Percentiles rank a stretch among this genome's conserved stretches.
Evolutionary conservation across 371 early-diverging fungal species (phyloP).

Genomic region (Nematocida sp.): DNA sequence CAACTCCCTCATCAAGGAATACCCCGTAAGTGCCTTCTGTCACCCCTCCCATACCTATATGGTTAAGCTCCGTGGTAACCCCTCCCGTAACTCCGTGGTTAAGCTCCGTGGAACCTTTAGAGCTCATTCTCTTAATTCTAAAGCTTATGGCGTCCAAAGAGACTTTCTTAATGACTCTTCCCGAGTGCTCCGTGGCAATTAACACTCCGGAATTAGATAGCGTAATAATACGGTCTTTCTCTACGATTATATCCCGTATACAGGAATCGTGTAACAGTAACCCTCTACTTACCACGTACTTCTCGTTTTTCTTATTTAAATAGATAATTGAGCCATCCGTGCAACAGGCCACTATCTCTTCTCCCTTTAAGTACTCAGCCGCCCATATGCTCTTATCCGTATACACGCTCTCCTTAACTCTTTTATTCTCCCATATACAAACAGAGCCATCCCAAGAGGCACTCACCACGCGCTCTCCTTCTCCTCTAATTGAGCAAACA

Average conservation of each 20-base stretch:
- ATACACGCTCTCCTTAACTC: neutral
- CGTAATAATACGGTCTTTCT: constrained; percentile 47
- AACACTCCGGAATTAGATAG: constrained; percentile 65
- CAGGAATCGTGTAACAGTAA: constrained; percentile 52
- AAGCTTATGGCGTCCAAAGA: constrained; percentile 56
- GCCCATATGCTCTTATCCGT: constrained; percentile 62
- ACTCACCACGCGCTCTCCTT: constrained; percentile 40
- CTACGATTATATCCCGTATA: constrained; percentile 57
- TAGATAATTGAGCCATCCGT: constrained; percentile 58
- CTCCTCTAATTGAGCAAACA: constrained; percentile 58
- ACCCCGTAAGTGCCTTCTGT: constrained; percentile 39
- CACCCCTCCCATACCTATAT: too few relatives aligned
- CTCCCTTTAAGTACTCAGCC: constrained; percentile 43
- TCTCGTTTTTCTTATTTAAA: constrained; percentile 39
- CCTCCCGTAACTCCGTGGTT: too few relatives aligned
- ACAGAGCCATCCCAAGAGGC: constrained; percentile 64
- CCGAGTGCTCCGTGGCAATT: constrained; percentile 38
- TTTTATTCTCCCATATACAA: constrained; percentile 29
- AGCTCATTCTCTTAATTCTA: constrained; percentile 33
- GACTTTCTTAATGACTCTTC: constrained; percentile 39
- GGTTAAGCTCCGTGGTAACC: too few relatives aligned
- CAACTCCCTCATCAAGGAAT: constrained; percentile 62
- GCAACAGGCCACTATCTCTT: constrained; percentile 60
- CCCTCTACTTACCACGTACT: constrained; percentile 28
- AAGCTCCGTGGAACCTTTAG: too few relatives aligned